phyloP scores from a whole-genome alignment of 805 yeast species.

The Monosporozyma servazzii region DNA sequence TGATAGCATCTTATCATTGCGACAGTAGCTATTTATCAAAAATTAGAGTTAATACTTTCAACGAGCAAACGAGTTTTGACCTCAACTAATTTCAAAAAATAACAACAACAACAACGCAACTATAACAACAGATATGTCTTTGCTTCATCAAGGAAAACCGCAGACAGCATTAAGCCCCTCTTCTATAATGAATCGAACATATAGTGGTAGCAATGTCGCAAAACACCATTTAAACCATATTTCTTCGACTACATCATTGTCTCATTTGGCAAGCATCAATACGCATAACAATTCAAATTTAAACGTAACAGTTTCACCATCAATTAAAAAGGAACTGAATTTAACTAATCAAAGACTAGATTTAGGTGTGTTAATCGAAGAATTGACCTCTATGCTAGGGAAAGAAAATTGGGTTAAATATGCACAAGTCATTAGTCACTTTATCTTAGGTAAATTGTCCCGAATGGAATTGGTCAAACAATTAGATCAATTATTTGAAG shows the following conservation, averaged over 20 bases:
- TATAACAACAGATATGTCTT: not conserved
- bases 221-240: not conserved
- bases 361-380: constrained; percentile 57
- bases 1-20: too few species aligned
- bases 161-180: not conserved
- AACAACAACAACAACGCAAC: not conserved
- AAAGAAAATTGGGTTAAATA: constrained; percentile 71
- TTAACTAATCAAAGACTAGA: constrained; percentile 37
- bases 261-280: not conserved
- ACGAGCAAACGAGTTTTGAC: too few species aligned
- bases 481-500: constrained; percentile 43
- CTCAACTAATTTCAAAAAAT: too few species aligned
- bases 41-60: not conserved
- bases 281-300: not conserved
- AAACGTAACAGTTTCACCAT: not conserved
- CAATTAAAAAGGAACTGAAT: not conserved
- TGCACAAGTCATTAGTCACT: constrained; percentile 67
- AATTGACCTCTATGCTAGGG: constrained; percentile 67
- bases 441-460: constrained; percentile 71
- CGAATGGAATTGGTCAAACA: constrained; percentile 59
- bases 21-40: too few species aligned
- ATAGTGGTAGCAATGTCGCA: not conserved
- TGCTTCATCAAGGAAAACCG: not conserved
- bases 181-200: not conserved
- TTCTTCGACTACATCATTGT: not conserved